Percentiles rank a stretch among this genome's conserved stretches.
These are phyloP conservation scores for Tinospora cordifolia DNA, from an alignment of 164 flowering plant species.

Conservation along the genomic window DNA sequence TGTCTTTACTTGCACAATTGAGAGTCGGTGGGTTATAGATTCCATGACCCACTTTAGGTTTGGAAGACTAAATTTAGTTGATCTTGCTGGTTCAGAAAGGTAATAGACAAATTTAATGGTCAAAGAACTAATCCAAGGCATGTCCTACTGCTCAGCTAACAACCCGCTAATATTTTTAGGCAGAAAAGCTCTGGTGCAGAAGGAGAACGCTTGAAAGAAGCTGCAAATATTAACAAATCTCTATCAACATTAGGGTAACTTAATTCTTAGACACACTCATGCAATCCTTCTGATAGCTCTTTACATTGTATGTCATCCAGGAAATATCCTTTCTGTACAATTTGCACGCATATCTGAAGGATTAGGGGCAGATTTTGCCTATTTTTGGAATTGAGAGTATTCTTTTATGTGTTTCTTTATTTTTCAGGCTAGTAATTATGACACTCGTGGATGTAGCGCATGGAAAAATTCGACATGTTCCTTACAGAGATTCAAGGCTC, in stretches of 20 bases:
- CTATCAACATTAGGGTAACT: conserved; percentile 84
- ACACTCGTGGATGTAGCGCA: conserved; percentile 78
- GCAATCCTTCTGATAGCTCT: neutral
- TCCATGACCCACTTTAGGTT: conserved; percentile 63
- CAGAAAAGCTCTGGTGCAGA: conserved; percentile 96
- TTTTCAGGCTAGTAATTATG: conserved; percentile 74
- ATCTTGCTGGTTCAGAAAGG: conserved; percentile 97
- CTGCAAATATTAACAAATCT: conserved; percentile 89
- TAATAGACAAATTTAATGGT: conserved; percentile 19
- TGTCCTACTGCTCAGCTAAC: conserved; percentile 8
- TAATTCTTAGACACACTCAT: conserved; percentile 1
- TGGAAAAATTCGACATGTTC: conserved; percentile 85
- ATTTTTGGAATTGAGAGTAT: neutral
- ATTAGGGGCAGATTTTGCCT: neutral
- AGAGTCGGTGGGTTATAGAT: conserved; percentile 83
- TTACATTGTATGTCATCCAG: neutral
- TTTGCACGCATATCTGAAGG: no score
- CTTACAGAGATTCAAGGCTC: conserved; percentile 89
- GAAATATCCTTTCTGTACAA: no score
- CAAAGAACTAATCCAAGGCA: neutral
- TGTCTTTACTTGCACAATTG: conserved; percentile 86
- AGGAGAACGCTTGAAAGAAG: conserved; percentile 91
- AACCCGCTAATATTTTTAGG: conserved; percentile 28
- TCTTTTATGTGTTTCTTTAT: neutral
- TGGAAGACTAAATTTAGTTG: conserved; percentile 84